These are phyloP conservation scores for Phtheirospermum japonicum DNA, from an alignment of 257 asterid species.

Conservation along the genomic window DNA sequence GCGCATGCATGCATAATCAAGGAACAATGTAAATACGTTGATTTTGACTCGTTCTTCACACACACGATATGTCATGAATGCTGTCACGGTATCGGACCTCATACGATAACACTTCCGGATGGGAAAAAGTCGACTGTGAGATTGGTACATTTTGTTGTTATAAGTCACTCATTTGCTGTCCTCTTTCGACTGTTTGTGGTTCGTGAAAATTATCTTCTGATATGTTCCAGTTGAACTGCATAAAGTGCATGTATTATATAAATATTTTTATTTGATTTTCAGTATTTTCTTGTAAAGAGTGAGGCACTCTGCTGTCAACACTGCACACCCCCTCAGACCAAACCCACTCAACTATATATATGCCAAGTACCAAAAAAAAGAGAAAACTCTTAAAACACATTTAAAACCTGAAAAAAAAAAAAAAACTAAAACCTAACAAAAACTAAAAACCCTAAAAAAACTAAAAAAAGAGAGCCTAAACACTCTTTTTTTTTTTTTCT, in stretches of 20 bases:
- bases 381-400: too few species aligned
- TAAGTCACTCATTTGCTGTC: constrained; percentile 2
- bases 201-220: background rate
- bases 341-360: too few species aligned
- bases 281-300: background rate
- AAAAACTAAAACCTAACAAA: too few species aligned
- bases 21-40: constrained; percentile 70
- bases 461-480: too few species aligned
- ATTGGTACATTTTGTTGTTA: constrained; percentile 50
- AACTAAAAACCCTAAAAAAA: too few species aligned
- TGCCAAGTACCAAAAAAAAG: too few species aligned
- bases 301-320: too few species aligned
- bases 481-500: too few species aligned
- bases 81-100: constrained; percentile 99
- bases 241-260: background rate
- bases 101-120: constrained; percentile 74
- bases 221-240: background rate
- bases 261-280: background rate
- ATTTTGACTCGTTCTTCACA: constrained; percentile 87
- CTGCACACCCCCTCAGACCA: too few species aligned
- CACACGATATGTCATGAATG: constrained; percentile 96
- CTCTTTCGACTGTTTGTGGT: too few species aligned
- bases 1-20: constrained; percentile 64
- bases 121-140: constrained; percentile 86
- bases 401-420: too few species aligned